Percentiles rank a stretch among this genome's conserved stretches.
phyloP scores from a whole-genome alignment of 2,329 filamentous ascomycete species.

The Kalmusia sp. region DNA sequence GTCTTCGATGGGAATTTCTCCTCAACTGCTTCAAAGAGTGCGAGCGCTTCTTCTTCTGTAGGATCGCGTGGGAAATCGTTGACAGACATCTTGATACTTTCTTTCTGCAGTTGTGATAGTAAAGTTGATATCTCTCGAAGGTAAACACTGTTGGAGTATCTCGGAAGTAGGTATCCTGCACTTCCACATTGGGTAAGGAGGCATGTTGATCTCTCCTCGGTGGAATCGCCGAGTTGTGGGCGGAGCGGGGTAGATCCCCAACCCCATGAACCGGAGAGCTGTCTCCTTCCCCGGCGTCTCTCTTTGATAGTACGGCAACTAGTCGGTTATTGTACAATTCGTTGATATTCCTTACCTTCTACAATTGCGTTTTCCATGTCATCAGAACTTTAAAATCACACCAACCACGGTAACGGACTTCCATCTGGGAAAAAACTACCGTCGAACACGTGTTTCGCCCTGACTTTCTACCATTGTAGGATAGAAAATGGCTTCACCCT shows the following conservation, averaged over 20 bases:
- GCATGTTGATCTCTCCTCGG: constrained; percentile 1
- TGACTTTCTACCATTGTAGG: no score
- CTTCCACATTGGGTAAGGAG: background rate
- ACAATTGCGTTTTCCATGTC: no score
- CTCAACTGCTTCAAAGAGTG: constrained; percentile 53
- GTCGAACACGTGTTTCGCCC: no score
- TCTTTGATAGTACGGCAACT: no score
- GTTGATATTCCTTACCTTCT: no score
- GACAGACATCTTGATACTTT: constrained; percentile 17
- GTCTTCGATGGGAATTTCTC: constrained; percentile 51
- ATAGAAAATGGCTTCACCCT: constrained; percentile 9
- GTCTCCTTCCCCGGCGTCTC: background rate
- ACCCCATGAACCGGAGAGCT: background rate
- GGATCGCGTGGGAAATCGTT: constrained; percentile 33
- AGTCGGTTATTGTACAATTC: no score
- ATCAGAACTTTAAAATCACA: no score
- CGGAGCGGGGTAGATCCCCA: constrained; percentile 15
- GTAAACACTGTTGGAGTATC: background rate
- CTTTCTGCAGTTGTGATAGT: background rate
- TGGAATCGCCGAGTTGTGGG: background rate
- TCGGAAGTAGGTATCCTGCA: constrained; percentile 7
- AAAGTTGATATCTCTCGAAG: background rate
- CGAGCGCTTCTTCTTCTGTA: constrained; percentile 47
- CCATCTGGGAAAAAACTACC: no score
- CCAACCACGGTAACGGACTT: no score